Conservation (phyloP, 2,329 filamentous ascomycete genomes). For the Pseudocercospora cruenta region DNA sequence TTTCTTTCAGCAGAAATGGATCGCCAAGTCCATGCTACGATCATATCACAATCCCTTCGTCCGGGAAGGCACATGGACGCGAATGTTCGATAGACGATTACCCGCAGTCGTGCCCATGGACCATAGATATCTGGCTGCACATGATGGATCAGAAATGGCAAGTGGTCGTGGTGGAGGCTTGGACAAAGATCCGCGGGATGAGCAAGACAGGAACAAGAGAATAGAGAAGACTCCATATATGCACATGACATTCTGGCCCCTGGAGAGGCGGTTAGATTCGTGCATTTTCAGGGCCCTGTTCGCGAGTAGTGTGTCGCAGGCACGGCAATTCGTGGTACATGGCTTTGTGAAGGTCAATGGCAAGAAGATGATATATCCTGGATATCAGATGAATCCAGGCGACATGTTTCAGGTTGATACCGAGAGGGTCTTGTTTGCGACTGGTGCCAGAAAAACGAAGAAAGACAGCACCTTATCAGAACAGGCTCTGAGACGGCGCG, state of each 20-base stretch:
- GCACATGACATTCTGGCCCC: conserved; percentile 91
- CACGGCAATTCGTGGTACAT: conserved; percentile 91
- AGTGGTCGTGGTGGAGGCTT: conserved; percentile 80
- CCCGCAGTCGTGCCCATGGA: conserved; percentile 85
- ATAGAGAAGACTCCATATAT: conserved; percentile 76
- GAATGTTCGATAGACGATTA: conserved; percentile 83
- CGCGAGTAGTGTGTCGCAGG: conserved; percentile 89
- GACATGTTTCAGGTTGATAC: conserved; percentile 97
- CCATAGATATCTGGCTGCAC: conserved; percentile 72
- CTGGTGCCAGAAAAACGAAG: conserved; percentile 63
- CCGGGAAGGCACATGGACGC: conserved; percentile 88
- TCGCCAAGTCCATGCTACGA: conserved; percentile 78
- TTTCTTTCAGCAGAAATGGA: conserved; percentile 99
- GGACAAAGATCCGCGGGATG: conserved; percentile 37
- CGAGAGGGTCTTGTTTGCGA: conserved; percentile 85
- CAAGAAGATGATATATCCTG: conserved; percentile 91
- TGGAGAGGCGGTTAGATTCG: conserved; percentile 90
- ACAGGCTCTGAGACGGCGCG: conserved; percentile 25
- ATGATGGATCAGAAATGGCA: conserved; percentile 83
- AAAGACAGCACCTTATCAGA: conserved; percentile 33
- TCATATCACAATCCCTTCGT: conserved; percentile 95
- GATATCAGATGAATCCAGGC: conserved; percentile 92
- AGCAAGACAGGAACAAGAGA: conserved; percentile 25
- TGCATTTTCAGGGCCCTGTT: conserved; percentile 93
- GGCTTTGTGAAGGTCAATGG: conserved; percentile 95